Evolutionary conservation across 805 yeast species (phyloP), one percentile per base, ranked within the genome.

Genomic region (Hagleromyces aurorensis): DNA sequence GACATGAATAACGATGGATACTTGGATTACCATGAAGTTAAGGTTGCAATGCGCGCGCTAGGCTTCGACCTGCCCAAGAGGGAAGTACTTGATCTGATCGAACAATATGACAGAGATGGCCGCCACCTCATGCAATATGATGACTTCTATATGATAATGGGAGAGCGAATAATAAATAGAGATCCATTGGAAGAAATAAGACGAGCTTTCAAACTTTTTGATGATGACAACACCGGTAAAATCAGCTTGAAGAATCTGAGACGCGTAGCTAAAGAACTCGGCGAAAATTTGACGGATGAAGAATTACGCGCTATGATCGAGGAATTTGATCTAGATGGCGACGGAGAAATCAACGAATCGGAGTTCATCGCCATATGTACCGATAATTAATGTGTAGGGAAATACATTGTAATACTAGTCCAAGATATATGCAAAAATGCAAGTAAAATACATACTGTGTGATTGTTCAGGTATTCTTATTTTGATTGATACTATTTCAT

Each of bases 261-360:
- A 55, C 70, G 91, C 37, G 94, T 89, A 2, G 91, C 96, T 7
- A 81, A 82, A 44, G 96, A 89, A 43, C 61, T 91, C 34, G 96
- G 96, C 3, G 98, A 91, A 55, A 82, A 79, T 44, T 62, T 91
- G 34, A 77, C 84, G 5, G 99, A 91, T 44, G 95, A 85, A 36
- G 98, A 91, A 50, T 64, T 91, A 29, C 70, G 82, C 43, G 96
- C 96, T 4, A 91, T 91, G 98, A 91, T 91, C 41, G 95, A 87
- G 38, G 97, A 89, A 56, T 91, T 91, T 52, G 99, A 91, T 59
- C 61, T 87, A 29, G 96, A 91, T 53, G 94, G 84, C 33, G 97
- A 91, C 55, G 97, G 97, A 29, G 95, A 83, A 42, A 87, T 86
- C 43, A 79, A 79, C 49, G 93, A 83, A 50, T 84, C 83, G 40